phyloP scores from a whole-genome alignment of 345 rosid genomes.

The Populus simonii region DNA sequence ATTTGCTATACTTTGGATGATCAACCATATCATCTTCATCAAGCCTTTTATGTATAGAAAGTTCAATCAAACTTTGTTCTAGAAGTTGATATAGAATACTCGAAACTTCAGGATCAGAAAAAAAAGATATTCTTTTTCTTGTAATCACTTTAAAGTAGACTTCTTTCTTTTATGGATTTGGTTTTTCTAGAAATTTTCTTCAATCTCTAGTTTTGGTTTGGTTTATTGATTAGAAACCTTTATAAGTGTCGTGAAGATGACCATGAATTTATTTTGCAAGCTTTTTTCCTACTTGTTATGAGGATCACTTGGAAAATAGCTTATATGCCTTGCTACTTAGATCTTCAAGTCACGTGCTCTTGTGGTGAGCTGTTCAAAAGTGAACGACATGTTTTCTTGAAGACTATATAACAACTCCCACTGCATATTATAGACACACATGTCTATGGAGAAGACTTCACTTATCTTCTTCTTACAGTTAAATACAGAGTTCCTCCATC shows the following conservation, averaged over 20 bases:
- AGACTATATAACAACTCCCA: no score
- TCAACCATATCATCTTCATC: neutral
- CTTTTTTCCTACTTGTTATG: neutral
- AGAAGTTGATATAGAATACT: neutral
- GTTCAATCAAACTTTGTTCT: neutral
- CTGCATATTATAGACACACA: accelerated
- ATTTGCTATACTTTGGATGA: neutral
- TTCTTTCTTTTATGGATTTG: neutral
- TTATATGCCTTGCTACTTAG: neutral
- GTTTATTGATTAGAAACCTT: neutral
- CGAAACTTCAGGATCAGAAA: neutral
- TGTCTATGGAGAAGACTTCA: no score
- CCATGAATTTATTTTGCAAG: neutral
- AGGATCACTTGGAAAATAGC: neutral
- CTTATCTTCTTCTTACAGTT: no score
- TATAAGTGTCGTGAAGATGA: neutral
- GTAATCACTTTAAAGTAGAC: neutral
- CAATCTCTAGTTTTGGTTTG: neutral
- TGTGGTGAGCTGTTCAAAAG: no score
- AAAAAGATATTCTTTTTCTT: neutral
- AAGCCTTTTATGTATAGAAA: neutral
- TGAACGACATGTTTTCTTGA: no score
- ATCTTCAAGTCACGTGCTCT: no score
- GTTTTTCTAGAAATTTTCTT: neutral
- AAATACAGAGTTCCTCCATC: no score